Evolutionary conservation across 2,329 filamentous ascomycete genomes (phyloP), one percentile per base, ranked within the genome.

Genomic region (Hypoxylon sp.): DNA sequence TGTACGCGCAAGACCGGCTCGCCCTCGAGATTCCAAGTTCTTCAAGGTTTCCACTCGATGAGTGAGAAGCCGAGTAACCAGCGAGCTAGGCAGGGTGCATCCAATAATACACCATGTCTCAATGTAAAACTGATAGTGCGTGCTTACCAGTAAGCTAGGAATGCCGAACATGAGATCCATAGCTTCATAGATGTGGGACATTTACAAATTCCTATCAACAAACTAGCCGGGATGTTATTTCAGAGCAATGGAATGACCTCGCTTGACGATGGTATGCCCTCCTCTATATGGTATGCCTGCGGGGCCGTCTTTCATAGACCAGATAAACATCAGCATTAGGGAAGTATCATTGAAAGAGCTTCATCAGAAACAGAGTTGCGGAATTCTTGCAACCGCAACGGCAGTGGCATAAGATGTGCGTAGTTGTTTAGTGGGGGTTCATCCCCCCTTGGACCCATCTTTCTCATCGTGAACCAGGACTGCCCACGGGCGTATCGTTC

Each of bases 401-500:
- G 32, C 60, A 61, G 41, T 56, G 30, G 54, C 48, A 56, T 61
- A 30, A 61, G 52, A 52, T 55, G 34, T 65, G 46, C 61, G 48
- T 21, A 34, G 53, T 37, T 65, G 41, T 27, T 62, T 34, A 50
- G 60, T 66, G 63, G 66, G 62, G 63, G 59, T 60, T 62, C 57
- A 56, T 48, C 55, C 56, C 62, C 62, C 46, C 57, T 53, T 30
- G 62, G 62, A 12, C 43, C 62, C 54, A 63, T 63, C 45, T 54
- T 65, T 65, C 37, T 46, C 60, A 68, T 70, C 68, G 39, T 58
- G 60, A 51, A 55, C 63, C 63, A 63, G 63, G 66, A 67, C 63
- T 65, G 37, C 54, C 37, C 52, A 51, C 54, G 54, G 54, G 52
- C 59, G 57, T 59, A 61, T 48, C 46, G 50, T 46, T 67, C 53